phyloP scores from a whole-genome alignment of 345 rosid genomes.

The Pistacia atlantica region DNA sequence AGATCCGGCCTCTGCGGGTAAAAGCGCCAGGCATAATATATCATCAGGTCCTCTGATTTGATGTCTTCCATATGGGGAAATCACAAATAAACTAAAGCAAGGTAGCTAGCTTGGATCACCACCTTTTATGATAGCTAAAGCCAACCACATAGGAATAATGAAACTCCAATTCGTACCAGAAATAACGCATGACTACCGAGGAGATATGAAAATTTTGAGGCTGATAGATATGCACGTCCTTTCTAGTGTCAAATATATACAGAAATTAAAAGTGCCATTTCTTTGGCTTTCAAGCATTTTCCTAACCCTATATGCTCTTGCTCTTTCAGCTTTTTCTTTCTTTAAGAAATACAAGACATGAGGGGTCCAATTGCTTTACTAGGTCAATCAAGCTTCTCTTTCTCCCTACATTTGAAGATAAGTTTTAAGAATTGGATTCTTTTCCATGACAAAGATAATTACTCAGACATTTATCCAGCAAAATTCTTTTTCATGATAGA shows the following conservation, averaged over 20 bases:
- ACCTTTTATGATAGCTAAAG: neutral
- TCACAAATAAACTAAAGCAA: neutral
- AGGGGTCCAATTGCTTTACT: slow-evolving; percentile 8
- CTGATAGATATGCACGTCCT: no score
- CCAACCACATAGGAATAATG: neutral
- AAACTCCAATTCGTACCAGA: neutral
- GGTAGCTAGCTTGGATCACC: neutral
- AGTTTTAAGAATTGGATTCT: neutral
- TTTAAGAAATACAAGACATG: neutral
- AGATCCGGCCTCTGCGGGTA: neutral
- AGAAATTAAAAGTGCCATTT: neutral
- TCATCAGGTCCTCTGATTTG: neutral
- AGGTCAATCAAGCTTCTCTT: slow-evolving; percentile 6
- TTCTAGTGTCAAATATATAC: no score
- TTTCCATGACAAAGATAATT: neutral
- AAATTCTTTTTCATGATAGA: no score
- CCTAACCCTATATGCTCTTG: neutral
- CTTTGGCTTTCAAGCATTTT: neutral
- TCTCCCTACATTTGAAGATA: neutral
- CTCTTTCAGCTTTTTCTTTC: neutral
- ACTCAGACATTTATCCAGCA: neutral
- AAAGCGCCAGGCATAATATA: no score
- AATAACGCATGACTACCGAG: no score
- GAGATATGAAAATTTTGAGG: no score
- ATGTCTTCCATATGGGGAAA: neutral